These are phyloP conservation scores for Stagonosporopsis chrysanthemi DNA, from an alignment of 2,329 filamentous ascomycete species.

Conservation along the genomic window DNA sequence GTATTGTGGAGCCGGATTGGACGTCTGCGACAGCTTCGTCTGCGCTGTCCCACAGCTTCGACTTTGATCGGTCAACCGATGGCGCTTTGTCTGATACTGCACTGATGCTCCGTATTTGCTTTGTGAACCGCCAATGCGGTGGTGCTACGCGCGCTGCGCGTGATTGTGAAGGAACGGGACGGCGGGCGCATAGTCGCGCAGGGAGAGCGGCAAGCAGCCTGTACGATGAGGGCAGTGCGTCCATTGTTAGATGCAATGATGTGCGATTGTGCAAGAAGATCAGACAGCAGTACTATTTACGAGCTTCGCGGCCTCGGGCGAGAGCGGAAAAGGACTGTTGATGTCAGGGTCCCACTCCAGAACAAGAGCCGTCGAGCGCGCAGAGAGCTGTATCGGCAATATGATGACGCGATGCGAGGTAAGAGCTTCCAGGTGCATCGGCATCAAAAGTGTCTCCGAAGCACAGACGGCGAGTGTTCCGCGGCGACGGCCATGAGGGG, in stretches of 20 bases:
- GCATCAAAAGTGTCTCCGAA: slow-evolving; percentile 17
- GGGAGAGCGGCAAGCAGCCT: slow-evolving; percentile 40
- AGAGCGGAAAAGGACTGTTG: slow-evolving; percentile 4
- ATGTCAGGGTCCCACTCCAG: slow-evolving; percentile 18
- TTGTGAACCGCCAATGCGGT: slow-evolving; percentile 32
- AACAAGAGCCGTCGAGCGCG: slow-evolving; percentile 14
- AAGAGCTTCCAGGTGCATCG: slow-evolving; percentile 12
- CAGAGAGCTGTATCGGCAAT: slow-evolving; percentile 8
- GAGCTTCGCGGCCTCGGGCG: slow-evolving; percentile 12
- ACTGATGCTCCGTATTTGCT: slow-evolving; percentile 36
- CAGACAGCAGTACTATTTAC: slow-evolving; percentile 14
- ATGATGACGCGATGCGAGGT: slow-evolving; percentile 13
- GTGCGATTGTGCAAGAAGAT: slow-evolving; percentile 4
- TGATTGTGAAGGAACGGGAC: slow-evolving; percentile 39
- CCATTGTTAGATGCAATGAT: slow-evolving; percentile 33
- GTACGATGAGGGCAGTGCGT: slow-evolving; percentile 37
- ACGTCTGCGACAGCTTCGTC: slow-evolving; percentile 50
- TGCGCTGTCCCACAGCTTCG: slow-evolving; percentile 48
- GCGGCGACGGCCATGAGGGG: slow-evolving; percentile 13
- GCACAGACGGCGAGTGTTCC: slow-evolving; percentile 3
- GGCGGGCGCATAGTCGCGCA: slow-evolving; percentile 37
- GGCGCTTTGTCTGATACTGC: slow-evolving; percentile 35
- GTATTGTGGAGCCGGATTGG: slow-evolving; percentile 46
- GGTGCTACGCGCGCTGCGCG: slow-evolving; percentile 28
- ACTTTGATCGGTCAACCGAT: slow-evolving; percentile 44